Evolutionary conservation across 202 grass and related monocot genomes (phyloP), one percentile per base, ranked within the genome.

Genomic region (Carex sylvatica): DNA sequence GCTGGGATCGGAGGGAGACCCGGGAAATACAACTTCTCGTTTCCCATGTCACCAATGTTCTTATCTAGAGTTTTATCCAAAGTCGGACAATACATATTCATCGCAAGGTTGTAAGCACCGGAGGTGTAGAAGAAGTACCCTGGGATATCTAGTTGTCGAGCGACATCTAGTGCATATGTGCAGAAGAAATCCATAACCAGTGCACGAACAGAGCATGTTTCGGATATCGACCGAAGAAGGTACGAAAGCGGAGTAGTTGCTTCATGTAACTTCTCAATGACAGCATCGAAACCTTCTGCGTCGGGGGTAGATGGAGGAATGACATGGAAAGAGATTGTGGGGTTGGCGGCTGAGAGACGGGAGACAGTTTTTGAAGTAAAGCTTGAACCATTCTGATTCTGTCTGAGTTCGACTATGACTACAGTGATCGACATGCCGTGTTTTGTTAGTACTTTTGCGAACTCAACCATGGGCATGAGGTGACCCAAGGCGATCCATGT

Each of bases 161-260:
- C 87, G 40, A 91, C 55, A 78, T 89, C 88, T 35, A 91, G 71
- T 23, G 83, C 91, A 15, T 91, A 85, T 35, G 33, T 47, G 82
- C 81, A 91, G 82, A 93, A 93, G 82, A 94, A 89, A 84, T 97
- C 93, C 71, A 91, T 23, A 5, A 97, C 80, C 61, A 87, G 2
- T 10, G 79, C 79, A 24, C 59, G 40, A 4, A 87, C 44, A 6
- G 55, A 23, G 28, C 68, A 30, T 2, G 80, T 78, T 35, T 52
- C 28, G 16, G 65, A 64, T 15, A 65, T 67, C 1, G 80, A 82
- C 20, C 4, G 30, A 26, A 83, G 23, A 40, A 87, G 42, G 38
- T 82, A 82, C 0, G 62, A 66, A 16, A 82, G 61, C 1, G 79
- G 79, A 9, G 61, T 68, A 65, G 36, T 82, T 18, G 62, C 79